Percentiles rank a stretch among this genome's conserved stretches.
Evolutionary conservation across 805 yeast genomes (phyloP).

Genomic region (Saccharomycopsis sp.): DNA sequence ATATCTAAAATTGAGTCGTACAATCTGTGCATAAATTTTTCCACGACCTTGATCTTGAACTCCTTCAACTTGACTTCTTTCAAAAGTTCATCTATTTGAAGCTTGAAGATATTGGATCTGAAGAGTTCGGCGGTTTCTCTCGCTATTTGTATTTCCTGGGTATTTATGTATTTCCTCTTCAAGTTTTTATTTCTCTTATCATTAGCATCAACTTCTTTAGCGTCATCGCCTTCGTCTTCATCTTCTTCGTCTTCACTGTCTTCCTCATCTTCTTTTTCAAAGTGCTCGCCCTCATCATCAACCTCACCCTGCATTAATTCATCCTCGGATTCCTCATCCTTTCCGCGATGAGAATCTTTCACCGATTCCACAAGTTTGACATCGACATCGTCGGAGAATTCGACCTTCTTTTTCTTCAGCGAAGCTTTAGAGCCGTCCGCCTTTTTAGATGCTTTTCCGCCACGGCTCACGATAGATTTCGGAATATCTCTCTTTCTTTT

Average conservation of each 20-base stretch:
- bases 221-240: constrained; percentile 18
- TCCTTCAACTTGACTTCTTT: constrained; percentile 75
- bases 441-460: constrained; percentile 5
- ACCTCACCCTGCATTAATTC: constrained; percentile 4
- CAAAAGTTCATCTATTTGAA: constrained; percentile 88
- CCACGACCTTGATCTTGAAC: constrained; percentile 52
- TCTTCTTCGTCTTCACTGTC: constrained; percentile 24
- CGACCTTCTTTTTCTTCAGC: background rate
- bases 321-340: constrained; percentile 10
- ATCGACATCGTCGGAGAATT: constrained; percentile 12
- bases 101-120: constrained; percentile 90
- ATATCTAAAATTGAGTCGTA: constrained; percentile 61
- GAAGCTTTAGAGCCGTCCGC: background rate
- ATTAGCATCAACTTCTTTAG: constrained; percentile 12
- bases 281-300: constrained; percentile 14
- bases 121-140: constrained; percentile 91
- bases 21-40: constrained; percentile 66
- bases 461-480: constrained; percentile 17
- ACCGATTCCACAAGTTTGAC: constrained; percentile 20
- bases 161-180: constrained; percentile 3
- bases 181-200: constrained; percentile 1
- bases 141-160: constrained; percentile 85
- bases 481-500: constrained; percentile 10
- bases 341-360: too few relatives aligned
- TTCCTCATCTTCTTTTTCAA: background rate